A percentile compares a stretch with the other conserved stretches of the same genome.
phyloP scores from a whole-genome alignment of 2,329 filamentous ascomycete genomes.

The Ceratocystis huliohia region DNA sequence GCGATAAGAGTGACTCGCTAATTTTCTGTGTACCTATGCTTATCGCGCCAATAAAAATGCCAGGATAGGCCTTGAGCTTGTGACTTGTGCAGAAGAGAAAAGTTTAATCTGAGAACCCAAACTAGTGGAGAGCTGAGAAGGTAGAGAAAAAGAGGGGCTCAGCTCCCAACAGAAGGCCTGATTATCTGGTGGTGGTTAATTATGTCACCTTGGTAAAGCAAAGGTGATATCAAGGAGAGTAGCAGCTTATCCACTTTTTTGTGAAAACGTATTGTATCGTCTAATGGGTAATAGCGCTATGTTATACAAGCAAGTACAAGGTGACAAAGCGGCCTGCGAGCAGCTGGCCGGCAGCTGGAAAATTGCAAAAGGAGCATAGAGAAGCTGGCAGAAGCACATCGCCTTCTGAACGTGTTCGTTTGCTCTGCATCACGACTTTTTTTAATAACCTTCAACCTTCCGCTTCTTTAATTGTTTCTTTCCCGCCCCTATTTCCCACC shows the following conservation, averaged over 20 bases:
- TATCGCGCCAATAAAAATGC: constrained; percentile 7
- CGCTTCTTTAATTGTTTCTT: constrained; percentile 15
- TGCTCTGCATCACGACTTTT: constrained; percentile 16
- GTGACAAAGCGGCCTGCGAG: background rate
- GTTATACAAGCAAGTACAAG: background rate
- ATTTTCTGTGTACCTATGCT: background rate
- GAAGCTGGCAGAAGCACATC: constrained; percentile 21
- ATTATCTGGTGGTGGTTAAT: background rate
- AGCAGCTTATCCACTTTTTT: background rate
- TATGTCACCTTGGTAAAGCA: background rate
- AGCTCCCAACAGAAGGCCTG: background rate
- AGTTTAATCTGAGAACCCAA: background rate
- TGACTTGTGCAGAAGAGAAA: constrained; percentile 1
- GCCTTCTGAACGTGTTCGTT: constrained; percentile 19
- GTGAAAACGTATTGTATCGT: background rate
- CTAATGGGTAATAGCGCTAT: background rate
- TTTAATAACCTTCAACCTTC: constrained; percentile 7
- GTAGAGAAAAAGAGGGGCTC: background rate
- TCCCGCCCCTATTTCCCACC: constrained; percentile 2
- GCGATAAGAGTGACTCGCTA: background rate
- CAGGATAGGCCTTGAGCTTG: background rate
- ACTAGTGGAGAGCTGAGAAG: background rate
- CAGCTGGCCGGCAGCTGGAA: constrained; percentile 13
- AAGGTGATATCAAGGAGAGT: background rate
- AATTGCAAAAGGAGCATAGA: constrained; percentile 13